Evolutionary conservation across 345 rosid species (phyloP), one percentile per base, ranked within the genome.

Genomic region (Eucalyptus regnans): DNA sequence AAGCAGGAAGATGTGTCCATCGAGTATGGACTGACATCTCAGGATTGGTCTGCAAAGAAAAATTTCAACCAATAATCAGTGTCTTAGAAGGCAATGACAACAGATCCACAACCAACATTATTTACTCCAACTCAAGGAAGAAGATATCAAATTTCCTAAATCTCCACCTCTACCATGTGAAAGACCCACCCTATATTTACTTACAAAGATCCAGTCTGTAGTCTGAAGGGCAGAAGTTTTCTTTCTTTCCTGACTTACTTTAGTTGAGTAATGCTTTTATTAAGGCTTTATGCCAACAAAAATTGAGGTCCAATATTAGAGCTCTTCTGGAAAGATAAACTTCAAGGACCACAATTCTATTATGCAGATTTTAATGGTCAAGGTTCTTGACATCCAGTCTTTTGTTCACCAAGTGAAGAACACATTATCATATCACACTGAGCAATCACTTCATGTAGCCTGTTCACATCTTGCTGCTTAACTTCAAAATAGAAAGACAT

Each of bases 1-100:
- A 88, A 89, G 94, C 86, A 54, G 98, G 94, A 92, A 95, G 91
- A 92, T 95, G 97, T 3, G 98, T 91, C 98, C 99, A 97, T 62
- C 93, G 96, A 92, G 96, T 95, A 92, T 95, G 97, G 86, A 94
- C 93, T 6, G 97, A 91, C 92, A 94, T 91, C 90, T 97, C 98
- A 76, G 96, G 92, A 86, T 98, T 88, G 46, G 98, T 91, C 99
- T 96, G 96, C 83, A 80, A 89, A 88, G 52, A 81, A 88, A 50
- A 89, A 88, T 89, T 89, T 49, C 44, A 89, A 90, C 68, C 87
- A 49, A 12, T 71, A 58, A 76, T 81, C 49, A 88, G 86, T 43
- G 23, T 22, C 50, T 10, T 51, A 41, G 37, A 50, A 29, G 54
- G 68, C 68, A 80, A 33, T 14, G 15, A n/a, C 10, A 29, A 76